Percentiles rank a stretch among this genome's conserved stretches.
Evolutionary conservation across 2,329 filamentous ascomycete genomes (phyloP).

Genomic region (Penicillium sp.): DNA sequence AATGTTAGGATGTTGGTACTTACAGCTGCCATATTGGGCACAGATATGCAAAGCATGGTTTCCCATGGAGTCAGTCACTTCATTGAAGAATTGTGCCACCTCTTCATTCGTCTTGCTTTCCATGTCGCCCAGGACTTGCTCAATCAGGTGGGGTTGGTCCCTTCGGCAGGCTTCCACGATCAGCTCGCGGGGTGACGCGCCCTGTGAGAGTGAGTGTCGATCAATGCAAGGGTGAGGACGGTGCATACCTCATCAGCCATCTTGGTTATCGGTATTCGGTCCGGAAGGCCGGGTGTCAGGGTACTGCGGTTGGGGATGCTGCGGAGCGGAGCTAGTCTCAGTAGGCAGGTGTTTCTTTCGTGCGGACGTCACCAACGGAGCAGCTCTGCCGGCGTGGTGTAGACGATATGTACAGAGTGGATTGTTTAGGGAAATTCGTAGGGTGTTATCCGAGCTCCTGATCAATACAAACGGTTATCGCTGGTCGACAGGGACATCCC

Average conservation of each 20-base stretch:
- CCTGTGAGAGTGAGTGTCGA: slow-evolving; percentile 52
- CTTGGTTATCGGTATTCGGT: slow-evolving; percentile 9
- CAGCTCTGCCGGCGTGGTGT: background rate
- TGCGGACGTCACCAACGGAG: background rate
- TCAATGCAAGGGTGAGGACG: background rate
- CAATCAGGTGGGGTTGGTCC: slow-evolving; percentile 85
- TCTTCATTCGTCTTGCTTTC: slow-evolving; percentile 61
- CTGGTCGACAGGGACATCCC: slow-evolving; percentile 23
- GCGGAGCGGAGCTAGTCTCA: background rate
- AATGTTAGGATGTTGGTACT: background rate
- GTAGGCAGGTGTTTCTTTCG: background rate
- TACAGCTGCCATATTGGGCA: slow-evolving; percentile 81
- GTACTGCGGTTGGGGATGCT: background rate
- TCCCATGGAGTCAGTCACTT: slow-evolving; percentile 79
- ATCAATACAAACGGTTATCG: slow-evolving; percentile 5
- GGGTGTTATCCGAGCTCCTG: slow-evolving; percentile 2
- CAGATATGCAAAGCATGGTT: slow-evolving; percentile 90
- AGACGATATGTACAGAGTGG: slow-evolving; percentile 17
- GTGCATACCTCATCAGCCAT: slow-evolving; percentile 48
- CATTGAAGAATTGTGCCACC: slow-evolving; percentile 78
- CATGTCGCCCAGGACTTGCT: slow-evolving; percentile 67
- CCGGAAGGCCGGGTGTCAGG: background rate
- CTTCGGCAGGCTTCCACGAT: slow-evolving; percentile 90
- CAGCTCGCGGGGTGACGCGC: slow-evolving; percentile 80
- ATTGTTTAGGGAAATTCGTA: background rate